phyloP scores from a whole-genome alignment of 495 filamentous ascomycete species.

The Cercophora newfieldiana region DNA sequence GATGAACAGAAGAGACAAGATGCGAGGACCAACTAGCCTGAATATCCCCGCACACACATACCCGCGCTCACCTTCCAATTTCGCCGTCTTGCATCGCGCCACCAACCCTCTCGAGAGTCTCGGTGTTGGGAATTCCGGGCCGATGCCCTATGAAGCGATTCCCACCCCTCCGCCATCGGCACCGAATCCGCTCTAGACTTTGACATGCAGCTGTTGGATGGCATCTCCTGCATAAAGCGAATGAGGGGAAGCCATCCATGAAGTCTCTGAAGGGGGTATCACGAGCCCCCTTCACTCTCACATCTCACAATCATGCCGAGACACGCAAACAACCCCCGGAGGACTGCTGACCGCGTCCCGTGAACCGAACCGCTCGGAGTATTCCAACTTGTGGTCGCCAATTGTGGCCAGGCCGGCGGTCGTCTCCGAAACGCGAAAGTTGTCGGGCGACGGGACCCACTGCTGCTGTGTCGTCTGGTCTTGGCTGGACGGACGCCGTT shows the following conservation, averaged over 20 bases:
- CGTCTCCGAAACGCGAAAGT: constrained; percentile 7
- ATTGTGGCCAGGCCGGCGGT: constrained; percentile 7
- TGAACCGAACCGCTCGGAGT: background rate
- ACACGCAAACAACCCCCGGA: background rate
- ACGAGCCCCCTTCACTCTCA: background rate
- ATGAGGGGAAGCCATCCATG: background rate
- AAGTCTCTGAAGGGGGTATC: background rate
- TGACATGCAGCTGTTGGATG: background rate
- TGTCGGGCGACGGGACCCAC: background rate
- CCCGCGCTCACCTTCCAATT: background rate
- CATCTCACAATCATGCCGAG: background rate
- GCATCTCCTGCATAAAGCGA: background rate
- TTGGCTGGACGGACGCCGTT: background rate
- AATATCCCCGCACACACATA: background rate
- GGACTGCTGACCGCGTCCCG: background rate
- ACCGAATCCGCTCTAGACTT: background rate
- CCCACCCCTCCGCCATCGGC: constrained; percentile 6
- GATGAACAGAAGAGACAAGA: background rate
- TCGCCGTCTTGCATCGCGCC: background rate
- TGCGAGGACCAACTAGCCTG: background rate
- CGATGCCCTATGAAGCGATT: constrained; percentile 9
- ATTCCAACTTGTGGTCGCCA: constrained; percentile 1
- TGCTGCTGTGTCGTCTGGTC: background rate
- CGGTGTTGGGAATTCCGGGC: constrained; percentile 2
- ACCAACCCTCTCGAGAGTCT: background rate